A percentile compares a stretch with the other conserved stretches of the same genome.
phyloP scores from a whole-genome alignment of 2,329 filamentous ascomycete genomes.

The Botryotinia calthae region DNA sequence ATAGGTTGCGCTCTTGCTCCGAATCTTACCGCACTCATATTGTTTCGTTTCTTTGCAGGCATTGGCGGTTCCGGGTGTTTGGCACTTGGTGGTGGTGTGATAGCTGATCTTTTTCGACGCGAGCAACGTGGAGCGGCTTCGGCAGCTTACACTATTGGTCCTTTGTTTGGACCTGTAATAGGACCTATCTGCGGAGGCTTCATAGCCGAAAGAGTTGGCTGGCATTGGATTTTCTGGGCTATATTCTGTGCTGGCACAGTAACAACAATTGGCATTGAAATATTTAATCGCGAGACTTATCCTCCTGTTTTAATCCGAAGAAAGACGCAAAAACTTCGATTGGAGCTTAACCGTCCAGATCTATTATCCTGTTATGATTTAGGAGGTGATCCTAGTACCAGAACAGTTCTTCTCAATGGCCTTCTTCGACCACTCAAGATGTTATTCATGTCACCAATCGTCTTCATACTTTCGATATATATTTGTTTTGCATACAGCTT shows the following conservation, averaged over 20 bases:
- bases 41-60: constrained; percentile 49
- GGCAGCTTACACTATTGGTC: constrained; percentile 30
- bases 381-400: constrained; percentile 14
- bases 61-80: constrained; percentile 46
- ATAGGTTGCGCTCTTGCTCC: constrained; percentile 63
- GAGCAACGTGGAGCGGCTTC: constrained; percentile 37
- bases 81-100: constrained; percentile 43
- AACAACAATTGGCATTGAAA: constrained; percentile 38
- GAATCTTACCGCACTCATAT: constrained; percentile 44
- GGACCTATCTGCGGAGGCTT: constrained; percentile 33
- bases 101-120: constrained; percentile 42
- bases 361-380: constrained; percentile 43
- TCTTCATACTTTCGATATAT: constrained; percentile 65
- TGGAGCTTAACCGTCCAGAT: constrained; percentile 46
- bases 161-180: constrained; percentile 34
- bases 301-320: constrained; percentile 49
- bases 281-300: constrained; percentile 47
- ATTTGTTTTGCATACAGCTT: constrained; percentile 65
- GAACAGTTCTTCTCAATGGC: constrained; percentile 18
- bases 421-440: constrained; percentile 48
- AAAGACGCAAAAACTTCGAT: constrained; percentile 43
- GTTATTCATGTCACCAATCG: constrained; percentile 39
- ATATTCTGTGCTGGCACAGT: constrained; percentile 46
- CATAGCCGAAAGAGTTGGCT: constrained; percentile 49
- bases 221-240: constrained; percentile 43